Conservation (phyloP, 768 basidiomycete species). For the Pisolithus albus region DNA sequence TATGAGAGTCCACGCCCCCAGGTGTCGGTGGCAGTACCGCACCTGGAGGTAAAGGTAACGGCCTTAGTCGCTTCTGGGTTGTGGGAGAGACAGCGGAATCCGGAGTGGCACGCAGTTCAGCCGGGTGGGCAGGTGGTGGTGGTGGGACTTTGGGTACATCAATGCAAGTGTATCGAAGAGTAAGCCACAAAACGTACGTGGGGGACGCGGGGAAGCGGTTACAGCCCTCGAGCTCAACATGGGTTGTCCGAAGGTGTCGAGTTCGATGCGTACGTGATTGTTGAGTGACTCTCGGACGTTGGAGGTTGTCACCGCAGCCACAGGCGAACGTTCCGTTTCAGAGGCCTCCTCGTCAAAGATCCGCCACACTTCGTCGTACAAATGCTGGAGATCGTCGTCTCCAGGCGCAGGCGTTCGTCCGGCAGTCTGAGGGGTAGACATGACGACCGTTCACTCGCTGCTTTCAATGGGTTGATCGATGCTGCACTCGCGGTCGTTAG, state of each 20-base stretch:
- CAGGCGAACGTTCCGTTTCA: conserved; percentile 22
- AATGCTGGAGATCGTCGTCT: conserved; percentile 65
- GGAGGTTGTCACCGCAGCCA: conserved; percentile 10
- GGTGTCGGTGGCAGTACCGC: conserved; percentile 7
- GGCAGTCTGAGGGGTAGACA: conserved; percentile 32
- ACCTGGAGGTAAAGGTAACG: conserved; percentile 24
- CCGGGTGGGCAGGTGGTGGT: conserved; percentile 12
- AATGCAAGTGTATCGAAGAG: background rate
- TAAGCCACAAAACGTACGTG: conserved; percentile 13
- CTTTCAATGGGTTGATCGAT: conserved; percentile 5
- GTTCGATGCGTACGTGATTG: conserved; percentile 17
- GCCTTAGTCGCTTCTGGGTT: conserved; percentile 22
- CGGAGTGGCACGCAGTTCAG: conserved; percentile 15
- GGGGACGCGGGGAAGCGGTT: conserved; percentile 15
- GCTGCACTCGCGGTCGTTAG: background rate
- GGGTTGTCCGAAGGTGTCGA: conserved; percentile 8
- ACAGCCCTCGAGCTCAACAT: conserved; percentile 7
- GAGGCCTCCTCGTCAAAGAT: conserved; percentile 50
- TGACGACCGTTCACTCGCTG: conserved; percentile 12
- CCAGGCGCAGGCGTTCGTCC: conserved; percentile 38
- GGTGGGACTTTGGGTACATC: background rate
- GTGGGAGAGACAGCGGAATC: conserved; percentile 24
- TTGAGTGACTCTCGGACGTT: conserved; percentile 14
- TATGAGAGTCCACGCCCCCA: conserved; percentile 13
- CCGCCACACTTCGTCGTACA: conserved; percentile 72